phyloP scores from a whole-genome alignment of 2,329 filamentous ascomycete species.

The Calonectria pseudoturangicola region DNA sequence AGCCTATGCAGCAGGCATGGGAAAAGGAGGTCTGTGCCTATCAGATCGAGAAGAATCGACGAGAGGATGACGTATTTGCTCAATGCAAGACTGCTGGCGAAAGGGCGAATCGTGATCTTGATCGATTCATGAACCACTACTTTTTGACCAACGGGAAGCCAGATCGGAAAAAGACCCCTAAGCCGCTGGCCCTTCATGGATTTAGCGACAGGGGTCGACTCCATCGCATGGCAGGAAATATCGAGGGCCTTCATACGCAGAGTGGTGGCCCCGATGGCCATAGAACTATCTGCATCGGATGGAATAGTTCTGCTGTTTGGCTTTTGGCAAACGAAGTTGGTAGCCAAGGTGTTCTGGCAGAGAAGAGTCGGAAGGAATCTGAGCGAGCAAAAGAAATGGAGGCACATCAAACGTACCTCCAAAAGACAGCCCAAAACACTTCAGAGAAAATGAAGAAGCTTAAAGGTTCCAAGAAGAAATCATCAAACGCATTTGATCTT shows the following conservation, averaged over 20 bases:
- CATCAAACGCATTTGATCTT: conserved; percentile 3
- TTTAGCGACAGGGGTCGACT: not conserved
- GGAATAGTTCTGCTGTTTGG: conserved; percentile 10
- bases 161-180: conserved; percentile 2
- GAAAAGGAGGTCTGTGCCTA: conserved; percentile 10
- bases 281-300: conserved; percentile 25
- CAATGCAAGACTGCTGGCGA: conserved; percentile 30
- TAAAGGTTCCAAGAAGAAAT: not conserved
- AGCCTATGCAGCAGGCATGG: conserved; percentile 28
- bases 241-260: conserved; percentile 1
- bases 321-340: not conserved
- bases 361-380: not conserved
- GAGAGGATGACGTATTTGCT: conserved; percentile 23
- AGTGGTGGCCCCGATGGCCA: not conserved
- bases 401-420: conserved; percentile 24
- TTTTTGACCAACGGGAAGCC: conserved; percentile 40
- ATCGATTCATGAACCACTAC: conserved; percentile 35
- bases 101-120: conserved; percentile 3
- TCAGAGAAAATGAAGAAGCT: not conserved
- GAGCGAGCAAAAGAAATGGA: conserved; percentile 27
- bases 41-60: conserved; percentile 11
- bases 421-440: not conserved
- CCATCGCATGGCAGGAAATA: not conserved
- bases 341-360: not conserved
- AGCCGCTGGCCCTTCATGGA: conserved; percentile 27